Base-by-base conservation (phyloP, 1,284 basidiomycete species). In the Tilletia caries region DNA sequence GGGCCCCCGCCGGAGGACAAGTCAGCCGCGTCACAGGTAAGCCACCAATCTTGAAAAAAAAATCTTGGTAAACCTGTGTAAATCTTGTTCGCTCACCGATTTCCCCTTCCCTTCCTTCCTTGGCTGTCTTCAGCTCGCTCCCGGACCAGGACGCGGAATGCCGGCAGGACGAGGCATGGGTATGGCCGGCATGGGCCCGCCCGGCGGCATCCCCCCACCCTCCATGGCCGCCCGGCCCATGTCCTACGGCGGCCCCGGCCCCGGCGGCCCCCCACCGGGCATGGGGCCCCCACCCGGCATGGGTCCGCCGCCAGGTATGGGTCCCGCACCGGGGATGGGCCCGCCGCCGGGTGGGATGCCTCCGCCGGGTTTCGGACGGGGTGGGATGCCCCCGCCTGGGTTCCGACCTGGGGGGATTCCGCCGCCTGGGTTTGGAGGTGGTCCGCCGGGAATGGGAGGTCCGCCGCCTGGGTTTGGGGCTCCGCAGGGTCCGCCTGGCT, bases 121-220 rank as follows among this genome's bases (percentile, higher is more conserved):
- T n/a, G 48, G 27, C 46, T 25, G 32, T 8, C 67, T 34, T 15
- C 82, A 93, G 92, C 87, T 95, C 74, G 90, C 91, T 74, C 87
- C 89, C 71, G 96, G 95, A 67, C 93, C 95, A 80, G 96, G 96
- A 74, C 89, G 91, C 72, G 96, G 94, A 77, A 90, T 93, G 86
- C 92, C 95, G 80, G 94, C 95, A 70, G 95, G 96, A 74, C 91
- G 95, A 80, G 95, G 96, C 66, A 96, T 98, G 89, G 94, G 94
- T 70, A 91, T 95, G 87, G 74, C 4, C 12, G 79, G 73, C 37
- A 71, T 68, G 20, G 69, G 66, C 12, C 73, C 80, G 34, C 89
- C 92, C 91, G 83, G 23, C 13, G 79, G 73, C 46, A 71, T 70
- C 18, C 70, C 68, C 15, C 73, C 80, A 37, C 89, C 92, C 91